phyloP scores from a whole-genome alignment of 805 yeast species.

The Candida boleticola region DNA sequence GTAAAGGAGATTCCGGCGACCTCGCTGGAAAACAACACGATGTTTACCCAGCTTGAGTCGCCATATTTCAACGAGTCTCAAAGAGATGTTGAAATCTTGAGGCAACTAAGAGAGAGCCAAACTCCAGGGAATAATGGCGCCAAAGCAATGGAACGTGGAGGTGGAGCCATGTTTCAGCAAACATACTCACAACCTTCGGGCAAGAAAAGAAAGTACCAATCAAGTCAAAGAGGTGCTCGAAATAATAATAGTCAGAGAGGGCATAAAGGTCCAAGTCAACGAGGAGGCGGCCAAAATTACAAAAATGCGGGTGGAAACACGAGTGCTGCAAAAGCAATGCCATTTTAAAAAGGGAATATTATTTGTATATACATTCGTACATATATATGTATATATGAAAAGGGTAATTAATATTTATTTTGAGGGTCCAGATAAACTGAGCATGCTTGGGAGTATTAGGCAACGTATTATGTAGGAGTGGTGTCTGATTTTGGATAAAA shows the following conservation, averaged over 20 bases:
- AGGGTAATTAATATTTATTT: too few relatives aligned
- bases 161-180: background rate
- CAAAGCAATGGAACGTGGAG: too few relatives aligned
- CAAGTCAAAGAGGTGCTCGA: background rate
- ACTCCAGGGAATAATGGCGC: background rate
- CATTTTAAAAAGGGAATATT: too few relatives aligned
- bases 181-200: background rate
- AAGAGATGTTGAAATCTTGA: slow-evolving; percentile 1
- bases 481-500: background rate
- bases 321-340: background rate
- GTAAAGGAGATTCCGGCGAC: slow-evolving; percentile 3
- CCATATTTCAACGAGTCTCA: slow-evolving; percentile 6
- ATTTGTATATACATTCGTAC: too few relatives aligned
- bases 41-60: slow-evolving; percentile 3
- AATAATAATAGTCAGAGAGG: too few relatives aligned
- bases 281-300: background rate
- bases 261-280: too few relatives aligned
- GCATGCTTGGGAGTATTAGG: too few relatives aligned
- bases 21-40: background rate
- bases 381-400: too few relatives aligned
- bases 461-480: background rate
- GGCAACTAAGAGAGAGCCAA: background rate
- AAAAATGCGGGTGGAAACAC: background rate
- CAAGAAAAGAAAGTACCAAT: background rate
- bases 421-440: too few relatives aligned